Base-by-base conservation (phyloP, 2,329 filamentous ascomycete genomes). In the Ascochyta lentis region DNA sequence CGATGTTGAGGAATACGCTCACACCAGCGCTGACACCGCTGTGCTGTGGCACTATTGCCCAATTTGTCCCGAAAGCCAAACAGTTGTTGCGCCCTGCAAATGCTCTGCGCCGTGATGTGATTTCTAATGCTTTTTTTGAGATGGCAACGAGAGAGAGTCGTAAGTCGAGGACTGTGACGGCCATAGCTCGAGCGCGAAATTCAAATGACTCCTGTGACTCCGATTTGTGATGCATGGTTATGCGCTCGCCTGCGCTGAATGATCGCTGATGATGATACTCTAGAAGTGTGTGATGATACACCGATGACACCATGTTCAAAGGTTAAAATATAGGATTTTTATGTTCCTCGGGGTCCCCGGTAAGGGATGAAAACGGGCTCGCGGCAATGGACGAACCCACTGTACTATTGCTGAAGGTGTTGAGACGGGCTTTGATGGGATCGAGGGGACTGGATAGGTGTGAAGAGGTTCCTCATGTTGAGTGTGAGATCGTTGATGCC, bases 401-500 rank as follows among this genome's bases (percentile, higher is more conserved):
- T 31, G 47, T 35, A 22, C 27, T 38, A 41, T 37, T 26, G 45
- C 26, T 41, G 46, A 31, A 48, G 45, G 29, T 46, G 46, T 47
- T 33, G 48, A 16, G 40, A 19, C 8, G 49, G 46, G 40, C 46
- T 57, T 15, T 53, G 56, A 10, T 41, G 19, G 27, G 44, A 10
- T 47, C 47, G 55, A 22, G 54, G 49, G 40, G 68, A 66, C 53
- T 76, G 71, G 70, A 80, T 79, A 15, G 88, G 87, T 67, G 82
- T 85, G 73, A 91, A 91, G 46, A 92, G 79, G 65, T 86, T 81
- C 68, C 86, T 85, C 87, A 91, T 89, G 74, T 91, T 84, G 58
- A 91, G 79, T 7, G 86, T 89, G 63, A 89, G 79, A 70, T 89
- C 83, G 61, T 80, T 79, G 37, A 85, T 78, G 6, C 86, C 88